Percentiles rank a stretch among this genome's conserved stretches.
phyloP scores from a whole-genome alignment of 2,329 filamentous ascomycete genomes.

The Neocucurbitaria cava region DNA sequence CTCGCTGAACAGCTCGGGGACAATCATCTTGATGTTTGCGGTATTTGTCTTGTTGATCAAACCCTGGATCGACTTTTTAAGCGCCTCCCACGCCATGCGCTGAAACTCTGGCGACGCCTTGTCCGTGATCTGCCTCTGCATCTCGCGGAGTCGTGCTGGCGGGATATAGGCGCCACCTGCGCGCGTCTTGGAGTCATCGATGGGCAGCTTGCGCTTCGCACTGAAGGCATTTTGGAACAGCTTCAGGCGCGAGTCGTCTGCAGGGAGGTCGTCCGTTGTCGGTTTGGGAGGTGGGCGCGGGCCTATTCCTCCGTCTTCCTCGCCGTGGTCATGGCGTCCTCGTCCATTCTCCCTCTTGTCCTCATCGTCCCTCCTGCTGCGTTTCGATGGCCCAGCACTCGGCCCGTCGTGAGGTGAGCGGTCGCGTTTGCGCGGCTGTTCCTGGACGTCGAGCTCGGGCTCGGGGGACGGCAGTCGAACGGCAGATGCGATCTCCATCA shows the following conservation, averaged over 20 bases:
- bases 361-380: constrained; percentile 43
- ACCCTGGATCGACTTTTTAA: constrained; percentile 99
- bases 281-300: constrained; percentile 53
- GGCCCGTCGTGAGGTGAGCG: constrained; percentile 55
- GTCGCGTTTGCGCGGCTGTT: constrained; percentile 60
- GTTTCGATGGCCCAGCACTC: constrained; percentile 40
- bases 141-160: constrained; percentile 83
- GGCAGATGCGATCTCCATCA: constrained; percentile 53
- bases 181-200: constrained; percentile 85
- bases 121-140: constrained; percentile 97
- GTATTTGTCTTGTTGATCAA: constrained; percentile 99
- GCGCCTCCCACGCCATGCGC: constrained; percentile 97
- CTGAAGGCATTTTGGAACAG: constrained; percentile 47
- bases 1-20: constrained; percentile 93
- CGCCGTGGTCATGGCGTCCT: constrained; percentile 50
- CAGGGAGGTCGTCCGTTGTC: constrained; percentile 25
- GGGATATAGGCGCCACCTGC: constrained; percentile 97
- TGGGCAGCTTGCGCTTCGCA: constrained; percentile 79
- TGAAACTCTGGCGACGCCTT: constrained; percentile 97
- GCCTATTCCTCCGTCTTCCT: constrained; percentile 76
- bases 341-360: constrained; percentile 65
- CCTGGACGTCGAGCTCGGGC: constrained; percentile 54
- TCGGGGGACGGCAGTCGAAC: constrained; percentile 66
- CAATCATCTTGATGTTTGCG: constrained; percentile 96
- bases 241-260: constrained; percentile 45